A percentile compares a stretch with the other conserved stretches of the same genome.
Evolutionary conservation across 2,329 filamentous ascomycete species (phyloP).

Genomic region (Penicillium paneum): DNA sequence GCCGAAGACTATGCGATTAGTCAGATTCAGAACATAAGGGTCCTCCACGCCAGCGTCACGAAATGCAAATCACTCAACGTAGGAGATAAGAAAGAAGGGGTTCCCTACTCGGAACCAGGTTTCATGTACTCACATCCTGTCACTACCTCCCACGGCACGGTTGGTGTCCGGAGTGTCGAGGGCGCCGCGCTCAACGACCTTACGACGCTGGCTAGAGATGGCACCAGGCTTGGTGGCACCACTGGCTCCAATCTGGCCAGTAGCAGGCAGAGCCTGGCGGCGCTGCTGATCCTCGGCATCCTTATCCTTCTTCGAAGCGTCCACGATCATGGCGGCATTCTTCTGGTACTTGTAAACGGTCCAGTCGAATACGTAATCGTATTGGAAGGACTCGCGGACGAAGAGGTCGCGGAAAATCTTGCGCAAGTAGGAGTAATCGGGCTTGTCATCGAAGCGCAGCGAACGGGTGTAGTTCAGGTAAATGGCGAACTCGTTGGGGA

Average conservation of each 20-base stretch:
- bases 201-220: slow-evolving; percentile 73
- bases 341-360: slow-evolving; percentile 99
- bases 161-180: slow-evolving; percentile 69
- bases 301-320: slow-evolving; percentile 70
- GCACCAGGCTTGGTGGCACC: slow-evolving; percentile 68
- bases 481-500: slow-evolving; percentile 99
- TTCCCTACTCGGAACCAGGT: slow-evolving; percentile 82
- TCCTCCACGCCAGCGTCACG: slow-evolving; percentile 72
- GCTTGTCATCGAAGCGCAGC: slow-evolving; percentile 98
- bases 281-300: slow-evolving; percentile 73
- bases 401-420: slow-evolving; percentile 99
- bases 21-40: slow-evolving; percentile 65
- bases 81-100: slow-evolving; percentile 64
- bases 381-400: slow-evolving; percentile 98
- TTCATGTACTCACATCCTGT: slow-evolving; percentile 92
- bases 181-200: slow-evolving; percentile 70
- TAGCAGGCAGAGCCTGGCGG: slow-evolving; percentile 64
- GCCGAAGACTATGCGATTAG: slow-evolving; percentile 79
- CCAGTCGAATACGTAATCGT: slow-evolving; percentile 99
- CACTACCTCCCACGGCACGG: slow-evolving; percentile 74
- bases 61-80: slow-evolving; percentile 69
- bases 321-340: slow-evolving; percentile 91
- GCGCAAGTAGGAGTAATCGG: slow-evolving; percentile 98
- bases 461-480: slow-evolving; percentile 99
- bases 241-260: slow-evolving; percentile 51